These are phyloP conservation scores for Candida koratica DNA, from an alignment of 805 yeast genomes.

Conservation along the genomic window DNA sequence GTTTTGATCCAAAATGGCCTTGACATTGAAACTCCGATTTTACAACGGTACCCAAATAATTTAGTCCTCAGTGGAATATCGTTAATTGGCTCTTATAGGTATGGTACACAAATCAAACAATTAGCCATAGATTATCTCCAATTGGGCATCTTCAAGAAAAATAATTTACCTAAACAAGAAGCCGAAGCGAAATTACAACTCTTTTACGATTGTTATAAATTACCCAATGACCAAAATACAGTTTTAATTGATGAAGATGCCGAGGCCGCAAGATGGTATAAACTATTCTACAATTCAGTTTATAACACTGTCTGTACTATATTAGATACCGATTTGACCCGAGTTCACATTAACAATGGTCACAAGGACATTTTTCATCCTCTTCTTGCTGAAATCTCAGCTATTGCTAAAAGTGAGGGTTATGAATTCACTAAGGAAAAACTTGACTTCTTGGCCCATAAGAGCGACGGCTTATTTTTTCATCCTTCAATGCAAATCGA, in stretches of 20 bases:
- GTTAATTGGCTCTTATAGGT: conserved; percentile 33
- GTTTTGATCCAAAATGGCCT: conserved; percentile 41
- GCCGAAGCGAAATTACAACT: conserved; percentile 15
- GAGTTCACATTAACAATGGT: conserved; percentile 34
- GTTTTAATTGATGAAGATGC: conserved; percentile 28
- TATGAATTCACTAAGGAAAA: conserved; percentile 47
- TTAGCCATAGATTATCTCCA: conserved; percentile 20
- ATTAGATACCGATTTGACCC: conserved; percentile 29
- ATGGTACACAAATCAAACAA: conserved; percentile 20
- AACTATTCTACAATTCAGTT: conserved; percentile 34
- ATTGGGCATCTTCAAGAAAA: conserved; percentile 23
- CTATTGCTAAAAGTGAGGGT: conserved; percentile 68
- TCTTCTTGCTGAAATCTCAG: conserved; percentile 64
- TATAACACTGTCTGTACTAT: conserved; percentile 35
- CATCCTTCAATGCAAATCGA: conserved; percentile 42
- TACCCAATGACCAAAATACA: conserved; percentile 16
- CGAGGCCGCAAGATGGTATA: conserved; percentile 36
- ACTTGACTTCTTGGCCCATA: conserved; percentile 48
- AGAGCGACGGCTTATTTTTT: conserved; percentile 42
- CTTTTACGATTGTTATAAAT: conserved; percentile 27
- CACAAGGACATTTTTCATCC: conserved; percentile 39
- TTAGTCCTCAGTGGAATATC: conserved; percentile 35
- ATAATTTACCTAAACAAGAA: conserved; percentile 10
- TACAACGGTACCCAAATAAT: conserved; percentile 29
- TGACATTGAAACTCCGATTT: conserved; percentile 32